Conservation (phyloP, 1,284 basidiomycete genomes). For the Ganoderma lucidum region DNA sequence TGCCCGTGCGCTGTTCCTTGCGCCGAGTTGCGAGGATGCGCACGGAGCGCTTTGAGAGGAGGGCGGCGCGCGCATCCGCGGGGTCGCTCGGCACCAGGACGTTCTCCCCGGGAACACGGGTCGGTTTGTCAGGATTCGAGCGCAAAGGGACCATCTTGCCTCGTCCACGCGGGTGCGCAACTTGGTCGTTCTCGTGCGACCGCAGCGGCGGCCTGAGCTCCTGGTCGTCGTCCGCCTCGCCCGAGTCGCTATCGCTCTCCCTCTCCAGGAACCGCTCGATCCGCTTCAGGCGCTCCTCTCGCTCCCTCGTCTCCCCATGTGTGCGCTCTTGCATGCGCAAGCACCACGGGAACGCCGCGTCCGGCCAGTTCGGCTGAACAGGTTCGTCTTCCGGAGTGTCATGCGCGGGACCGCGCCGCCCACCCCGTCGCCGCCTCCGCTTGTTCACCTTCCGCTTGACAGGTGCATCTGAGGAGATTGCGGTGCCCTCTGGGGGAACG, state of each 20-base stretch:
- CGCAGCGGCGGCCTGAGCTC: constrained; percentile 43
- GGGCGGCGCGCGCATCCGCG: constrained; percentile 73
- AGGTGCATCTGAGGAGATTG: constrained; percentile 36
- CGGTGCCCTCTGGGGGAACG: constrained; percentile 45
- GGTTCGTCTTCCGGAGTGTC: constrained; percentile 28
- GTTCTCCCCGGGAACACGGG: constrained; percentile 32
- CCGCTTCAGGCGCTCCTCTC: constrained; percentile 64
- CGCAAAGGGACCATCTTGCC: constrained; percentile 69
- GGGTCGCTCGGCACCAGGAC: constrained; percentile 66
- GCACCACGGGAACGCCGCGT: constrained; percentile 78
- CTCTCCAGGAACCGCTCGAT: constrained; percentile 67
- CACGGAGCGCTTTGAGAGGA: constrained; percentile 73
- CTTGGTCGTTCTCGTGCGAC: constrained; percentile 41
- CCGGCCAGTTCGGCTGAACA: constrained; percentile 75
- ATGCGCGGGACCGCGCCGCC: constrained; percentile 25
- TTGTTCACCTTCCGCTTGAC: constrained; percentile 45
- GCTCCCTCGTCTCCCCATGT: constrained; percentile 57
- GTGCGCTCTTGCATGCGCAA: constrained; percentile 61
- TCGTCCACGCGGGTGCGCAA: constrained; percentile 50
- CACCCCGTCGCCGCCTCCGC: constrained; percentile 43
- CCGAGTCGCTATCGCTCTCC: constrained; percentile 59
- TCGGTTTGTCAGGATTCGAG: constrained; percentile 46
- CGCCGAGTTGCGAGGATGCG: constrained; percentile 62
- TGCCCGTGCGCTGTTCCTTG: constrained; percentile 28
- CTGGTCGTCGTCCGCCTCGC: constrained; percentile 51